Percentiles rank a stretch among this genome's conserved stretches.
These are phyloP conservation scores for Coemansia sp. DNA, from an alignment of 192 early-diverging fungal genomes.

Conservation along the genomic window DNA sequence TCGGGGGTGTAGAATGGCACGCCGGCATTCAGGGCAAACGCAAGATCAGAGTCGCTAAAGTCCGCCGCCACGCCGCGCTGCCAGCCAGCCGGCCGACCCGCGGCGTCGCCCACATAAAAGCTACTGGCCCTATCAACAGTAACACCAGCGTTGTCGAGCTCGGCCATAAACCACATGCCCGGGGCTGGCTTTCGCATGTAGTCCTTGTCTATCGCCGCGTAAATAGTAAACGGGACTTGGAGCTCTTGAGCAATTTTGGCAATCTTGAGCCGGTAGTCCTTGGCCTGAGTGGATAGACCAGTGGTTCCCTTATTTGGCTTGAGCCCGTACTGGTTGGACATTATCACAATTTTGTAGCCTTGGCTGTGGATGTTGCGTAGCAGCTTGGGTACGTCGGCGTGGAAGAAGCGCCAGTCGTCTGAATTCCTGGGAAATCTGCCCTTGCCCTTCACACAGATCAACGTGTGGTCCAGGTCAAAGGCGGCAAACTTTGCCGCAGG, in stretches of 20 bases:
- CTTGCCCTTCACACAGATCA: slow-evolving; percentile 64
- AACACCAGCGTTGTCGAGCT: slow-evolving; percentile 25
- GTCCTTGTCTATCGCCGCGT: slow-evolving; percentile 67
- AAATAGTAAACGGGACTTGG: slow-evolving; percentile 64
- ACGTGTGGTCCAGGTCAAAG: slow-evolving; percentile 65
- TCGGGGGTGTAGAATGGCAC: slow-evolving; percentile 82
- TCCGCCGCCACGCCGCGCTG: slow-evolving; percentile 60
- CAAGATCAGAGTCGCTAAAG: slow-evolving; percentile 79
- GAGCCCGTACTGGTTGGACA: slow-evolving; percentile 35
- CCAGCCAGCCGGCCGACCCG: slow-evolving; percentile 72
- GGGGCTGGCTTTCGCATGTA: slow-evolving; percentile 49
- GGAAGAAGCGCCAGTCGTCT: slow-evolving; percentile 78
- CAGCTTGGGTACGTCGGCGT: slow-evolving; percentile 54
- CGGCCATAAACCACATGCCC: slow-evolving; percentile 40
- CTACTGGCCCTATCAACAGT: slow-evolving; percentile 54
- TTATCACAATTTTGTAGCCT: slow-evolving; percentile 53
- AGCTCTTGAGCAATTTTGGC: slow-evolving; percentile 75
- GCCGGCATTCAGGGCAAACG: slow-evolving; percentile 73
- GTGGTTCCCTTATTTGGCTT: slow-evolving; percentile 5
- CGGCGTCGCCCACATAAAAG: slow-evolving; percentile 93
- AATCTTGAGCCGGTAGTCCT: slow-evolving; percentile 56
- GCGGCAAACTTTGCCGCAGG: slow-evolving; percentile 41
- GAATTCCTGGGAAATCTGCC: slow-evolving; percentile 59
- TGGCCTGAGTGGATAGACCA: slow-evolving; percentile 14
- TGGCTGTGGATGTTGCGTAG: slow-evolving; percentile 57